Evolutionary conservation across 495 filamentous ascomycete genomes (phyloP).

Genomic region (Neurospora sp.): DNA sequence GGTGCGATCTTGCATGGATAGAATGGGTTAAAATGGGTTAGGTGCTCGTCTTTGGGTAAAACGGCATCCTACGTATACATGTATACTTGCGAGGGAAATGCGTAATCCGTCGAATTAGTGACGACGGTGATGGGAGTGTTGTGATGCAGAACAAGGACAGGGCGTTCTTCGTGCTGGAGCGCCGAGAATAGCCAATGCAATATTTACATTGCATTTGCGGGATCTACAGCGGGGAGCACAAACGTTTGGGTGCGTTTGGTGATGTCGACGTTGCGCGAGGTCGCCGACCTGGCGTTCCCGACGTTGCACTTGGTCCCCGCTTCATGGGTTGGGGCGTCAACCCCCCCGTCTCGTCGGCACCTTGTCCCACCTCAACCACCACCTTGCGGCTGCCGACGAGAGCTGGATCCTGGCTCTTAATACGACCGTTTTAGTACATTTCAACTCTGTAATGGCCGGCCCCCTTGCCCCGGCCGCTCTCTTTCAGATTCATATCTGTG

Average conservation of each 20-base stretch:
- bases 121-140: background rate
- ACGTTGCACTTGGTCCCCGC: background rate
- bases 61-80: background rate
- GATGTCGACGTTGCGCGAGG: slow-evolving; percentile 7
- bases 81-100: background rate
- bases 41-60: background rate
- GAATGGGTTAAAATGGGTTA: background rate
- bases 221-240: slow-evolving; percentile 11
- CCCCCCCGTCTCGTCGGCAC: background rate
- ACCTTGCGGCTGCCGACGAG: background rate
- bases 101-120: background rate
- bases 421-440: background rate
- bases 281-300: slow-evolving; percentile 14
- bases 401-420: background rate
- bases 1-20: background rate
- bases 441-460: background rate
- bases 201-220: slow-evolving; percentile 4
- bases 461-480: background rate
- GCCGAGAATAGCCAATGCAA: background rate
- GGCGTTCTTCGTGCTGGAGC: background rate
- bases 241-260: slow-evolving; percentile 1
- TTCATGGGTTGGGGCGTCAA: background rate
- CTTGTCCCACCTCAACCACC: background rate
- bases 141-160: background rate
- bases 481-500: background rate